A percentile compares a stretch with the other conserved stretches of the same genome.
phyloP scores from a whole-genome alignment of 2,329 filamentous ascomycete species.

The Venturia effusa region DNA sequence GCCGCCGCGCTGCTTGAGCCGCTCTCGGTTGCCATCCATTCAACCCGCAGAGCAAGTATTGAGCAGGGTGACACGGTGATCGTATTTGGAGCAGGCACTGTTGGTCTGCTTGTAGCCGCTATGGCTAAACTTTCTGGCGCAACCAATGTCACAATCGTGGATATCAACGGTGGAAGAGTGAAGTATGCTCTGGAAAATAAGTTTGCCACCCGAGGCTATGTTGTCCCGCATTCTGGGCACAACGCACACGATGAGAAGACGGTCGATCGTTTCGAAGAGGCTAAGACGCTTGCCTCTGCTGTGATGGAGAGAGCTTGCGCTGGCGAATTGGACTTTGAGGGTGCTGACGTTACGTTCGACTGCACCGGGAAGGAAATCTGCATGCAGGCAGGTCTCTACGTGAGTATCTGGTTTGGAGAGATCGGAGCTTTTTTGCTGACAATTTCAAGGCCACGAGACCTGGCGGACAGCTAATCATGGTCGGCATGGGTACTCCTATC shows the following conservation, averaged over 20 bases:
- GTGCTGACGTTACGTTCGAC: slow-evolving; percentile 30
- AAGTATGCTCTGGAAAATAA: slow-evolving; percentile 28
- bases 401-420: slow-evolving; percentile 17
- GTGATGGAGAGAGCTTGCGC: slow-evolving; percentile 26
- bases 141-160: slow-evolving; percentile 30
- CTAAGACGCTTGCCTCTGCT: slow-evolving; percentile 26
- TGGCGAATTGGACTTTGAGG: slow-evolving; percentile 27
- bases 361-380: slow-evolving; percentile 32
- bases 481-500: slow-evolving; percentile 46
- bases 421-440: not conserved
- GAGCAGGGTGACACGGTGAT: slow-evolving; percentile 67
- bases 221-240: slow-evolving; percentile 23
- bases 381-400: slow-evolving; percentile 31
- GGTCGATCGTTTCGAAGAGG: slow-evolving; percentile 22
- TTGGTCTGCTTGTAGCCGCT: slow-evolving; percentile 28
- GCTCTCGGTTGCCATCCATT: slow-evolving; percentile 76
- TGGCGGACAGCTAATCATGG: slow-evolving; percentile 42
- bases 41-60: slow-evolving; percentile 62
- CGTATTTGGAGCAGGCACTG: slow-evolving; percentile 74
- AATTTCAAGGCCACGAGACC: slow-evolving; percentile 28
- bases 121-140: slow-evolving; percentile 31
- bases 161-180: slow-evolving; percentile 29
- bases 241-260: slow-evolving; percentile 19
- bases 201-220: slow-evolving; percentile 26
- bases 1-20: slow-evolving; percentile 39